phyloP scores from a whole-genome alignment of 1,284 basidiomycete species.

The Thecaphora thlaspeos region DNA sequence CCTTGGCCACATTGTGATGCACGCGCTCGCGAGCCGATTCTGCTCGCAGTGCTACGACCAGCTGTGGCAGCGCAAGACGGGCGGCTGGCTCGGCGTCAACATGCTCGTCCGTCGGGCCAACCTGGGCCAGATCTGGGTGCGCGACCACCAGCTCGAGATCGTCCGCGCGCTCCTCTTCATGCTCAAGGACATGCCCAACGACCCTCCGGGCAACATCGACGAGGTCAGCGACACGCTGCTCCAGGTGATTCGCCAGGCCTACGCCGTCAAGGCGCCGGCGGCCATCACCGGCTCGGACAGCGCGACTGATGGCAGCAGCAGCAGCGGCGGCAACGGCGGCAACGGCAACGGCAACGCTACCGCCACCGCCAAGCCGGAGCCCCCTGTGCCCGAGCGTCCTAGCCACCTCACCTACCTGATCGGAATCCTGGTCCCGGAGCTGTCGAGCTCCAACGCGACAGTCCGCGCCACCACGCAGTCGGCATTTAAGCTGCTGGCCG shows the following conservation, averaged over 20 bases:
- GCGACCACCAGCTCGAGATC: slow-evolving; percentile 85
- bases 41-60: slow-evolving; percentile 57
- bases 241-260: slow-evolving; percentile 67
- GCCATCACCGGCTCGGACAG: neutral
- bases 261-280: slow-evolving; percentile 27
- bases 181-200: slow-evolving; percentile 90
- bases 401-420: slow-evolving; percentile 64
- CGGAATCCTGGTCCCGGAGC: slow-evolving; percentile 83
- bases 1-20: slow-evolving; percentile 49
- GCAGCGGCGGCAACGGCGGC: slow-evolving; percentile 12
- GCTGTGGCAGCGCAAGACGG: slow-evolving; percentile 57
- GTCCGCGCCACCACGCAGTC: slow-evolving; percentile 82
- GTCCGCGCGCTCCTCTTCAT: slow-evolving; percentile 88
- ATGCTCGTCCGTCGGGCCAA: slow-evolving; percentile 59
- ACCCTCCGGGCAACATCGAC: slow-evolving; percentile 78
- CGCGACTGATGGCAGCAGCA: neutral
- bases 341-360: neutral
- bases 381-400: slow-evolving; percentile 29
- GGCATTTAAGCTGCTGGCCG: slow-evolving; percentile 77
- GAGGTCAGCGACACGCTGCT: slow-evolving; percentile 77
- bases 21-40: slow-evolving; percentile 51
- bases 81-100: slow-evolving; percentile 55
- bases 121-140: slow-evolving; percentile 71
- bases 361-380: slow-evolving; percentile 13
- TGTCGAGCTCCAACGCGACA: slow-evolving; percentile 80